Evolutionary conservation across 2,329 filamentous ascomycete species (phyloP).

Genomic region (Talaromyces sp.): DNA sequence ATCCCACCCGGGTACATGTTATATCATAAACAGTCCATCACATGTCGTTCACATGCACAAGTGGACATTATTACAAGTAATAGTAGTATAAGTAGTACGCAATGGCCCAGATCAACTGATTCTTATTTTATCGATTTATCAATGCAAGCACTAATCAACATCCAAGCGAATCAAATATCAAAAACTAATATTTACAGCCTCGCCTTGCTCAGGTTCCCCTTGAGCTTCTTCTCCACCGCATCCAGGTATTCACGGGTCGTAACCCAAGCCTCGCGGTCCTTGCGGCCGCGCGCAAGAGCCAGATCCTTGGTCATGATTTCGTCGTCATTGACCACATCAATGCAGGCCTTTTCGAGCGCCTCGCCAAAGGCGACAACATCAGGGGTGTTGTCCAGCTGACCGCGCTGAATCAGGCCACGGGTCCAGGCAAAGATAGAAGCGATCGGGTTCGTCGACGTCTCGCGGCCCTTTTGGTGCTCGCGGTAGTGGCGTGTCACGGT

Average conservation of each 20-base stretch:
- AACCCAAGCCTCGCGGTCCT: slow-evolving; percentile 75
- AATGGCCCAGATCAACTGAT: neutral
- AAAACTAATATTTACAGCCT: slow-evolving; percentile 11
- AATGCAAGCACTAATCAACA: neutral
- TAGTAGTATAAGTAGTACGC: no score
- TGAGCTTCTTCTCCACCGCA: slow-evolving; percentile 86
- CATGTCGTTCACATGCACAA: neutral
- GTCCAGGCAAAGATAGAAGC: slow-evolving; percentile 99
- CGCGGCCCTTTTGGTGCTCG: slow-evolving; percentile 95
- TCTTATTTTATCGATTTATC: neutral
- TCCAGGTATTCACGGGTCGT: slow-evolving; percentile 88
- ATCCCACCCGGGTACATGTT: neutral
- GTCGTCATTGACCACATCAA: slow-evolving; percentile 89
- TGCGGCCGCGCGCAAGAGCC: slow-evolving; percentile 89
- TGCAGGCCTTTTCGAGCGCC: slow-evolving; percentile 83
- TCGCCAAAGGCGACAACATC: slow-evolving; percentile 89
- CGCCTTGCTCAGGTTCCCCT: slow-evolving; percentile 56
- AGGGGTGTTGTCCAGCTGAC: slow-evolving; percentile 86
- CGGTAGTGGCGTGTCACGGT: slow-evolving; percentile 98
- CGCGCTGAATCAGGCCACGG: slow-evolving; percentile 85
- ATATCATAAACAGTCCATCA: neutral
- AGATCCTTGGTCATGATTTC: slow-evolving; percentile 99
- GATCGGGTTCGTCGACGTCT: slow-evolving; percentile 98
- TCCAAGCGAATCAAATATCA: neutral
- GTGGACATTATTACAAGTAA: neutral